Conservation (phyloP, 371 early-diverging fungal genomes). For the Rhizopus microsporus region DNA sequence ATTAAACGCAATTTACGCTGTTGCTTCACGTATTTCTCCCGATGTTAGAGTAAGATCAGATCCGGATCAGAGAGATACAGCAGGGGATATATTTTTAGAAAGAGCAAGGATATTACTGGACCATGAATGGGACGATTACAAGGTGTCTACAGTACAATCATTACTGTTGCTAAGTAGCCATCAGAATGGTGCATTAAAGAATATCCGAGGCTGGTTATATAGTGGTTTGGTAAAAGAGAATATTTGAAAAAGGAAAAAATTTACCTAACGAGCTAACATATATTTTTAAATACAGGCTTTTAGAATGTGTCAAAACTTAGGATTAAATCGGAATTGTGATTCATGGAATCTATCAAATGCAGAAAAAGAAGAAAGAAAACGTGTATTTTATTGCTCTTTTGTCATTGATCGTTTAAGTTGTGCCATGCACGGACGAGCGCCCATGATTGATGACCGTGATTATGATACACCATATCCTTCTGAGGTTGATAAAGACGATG, state of each 20-base stretch:
- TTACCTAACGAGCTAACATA: neutral
- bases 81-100: constrained; percentile 51
- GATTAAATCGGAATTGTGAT: constrained; percentile 60
- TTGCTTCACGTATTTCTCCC: constrained; percentile 46
- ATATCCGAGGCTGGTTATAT: constrained; percentile 50
- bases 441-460: constrained; percentile 53
- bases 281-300: constrained; percentile 42
- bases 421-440: constrained; percentile 52
- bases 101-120: constrained; percentile 43
- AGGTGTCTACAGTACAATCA: constrained; percentile 43
- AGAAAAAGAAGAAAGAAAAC: constrained; percentile 59
- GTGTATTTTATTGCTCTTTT: constrained; percentile 65
- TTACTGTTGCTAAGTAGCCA: constrained; percentile 48
- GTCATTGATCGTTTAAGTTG: constrained; percentile 59
- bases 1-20: constrained; percentile 48
- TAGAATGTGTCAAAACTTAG: constrained; percentile 66
- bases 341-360: constrained; percentile 48
- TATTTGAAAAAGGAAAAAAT: neutral
- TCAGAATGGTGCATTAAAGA: constrained; percentile 49
- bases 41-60: constrained; percentile 42
- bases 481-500: constrained; percentile 40
- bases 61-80: constrained; percentile 38
- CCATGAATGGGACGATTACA: constrained; percentile 43
- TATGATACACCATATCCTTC: constrained; percentile 51
- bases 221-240: constrained; percentile 44